These are phyloP conservation scores for Aspergillus brasiliensis DNA, from an alignment of 2,329 filamentous ascomycete species.

Conservation along the genomic window DNA sequence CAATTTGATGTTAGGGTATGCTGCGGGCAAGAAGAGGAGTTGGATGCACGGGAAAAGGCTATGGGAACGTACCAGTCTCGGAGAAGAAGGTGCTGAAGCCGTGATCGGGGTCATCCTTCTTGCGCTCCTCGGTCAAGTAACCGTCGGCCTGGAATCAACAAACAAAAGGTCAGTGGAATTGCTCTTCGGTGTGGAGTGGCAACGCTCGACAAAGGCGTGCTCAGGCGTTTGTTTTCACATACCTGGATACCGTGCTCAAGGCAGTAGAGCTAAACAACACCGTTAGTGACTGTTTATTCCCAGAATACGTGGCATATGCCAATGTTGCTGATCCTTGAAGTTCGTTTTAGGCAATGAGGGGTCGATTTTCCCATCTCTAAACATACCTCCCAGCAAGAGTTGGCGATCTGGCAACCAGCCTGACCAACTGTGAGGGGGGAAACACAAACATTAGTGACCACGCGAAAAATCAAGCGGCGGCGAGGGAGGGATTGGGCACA, in stretches of 20 bases:
- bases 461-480: slow-evolving; percentile 26
- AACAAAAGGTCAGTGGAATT: slow-evolving; percentile 23
- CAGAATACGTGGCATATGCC: slow-evolving; percentile 9
- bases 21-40: slow-evolving; percentile 13
- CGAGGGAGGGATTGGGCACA: slow-evolving; percentile 36
- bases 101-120: slow-evolving; percentile 87
- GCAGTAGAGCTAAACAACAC: slow-evolving; percentile 81
- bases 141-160: slow-evolving; percentile 76
- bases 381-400: slow-evolving; percentile 99
- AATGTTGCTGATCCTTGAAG: neutral
- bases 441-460: slow-evolving; percentile 24
- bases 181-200: neutral
- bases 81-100: slow-evolving; percentile 99
- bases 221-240: slow-evolving; percentile 42
- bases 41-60: neutral
- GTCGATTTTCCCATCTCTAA: slow-evolving; percentile 13
- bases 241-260: slow-evolving; percentile 99
- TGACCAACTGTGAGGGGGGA: slow-evolving; percentile 76
- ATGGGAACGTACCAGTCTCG: slow-evolving; percentile 77
- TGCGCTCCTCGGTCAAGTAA: slow-evolving; percentile 97
- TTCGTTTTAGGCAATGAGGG: slow-evolving; percentile 8
- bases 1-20: slow-evolving; percentile 14
- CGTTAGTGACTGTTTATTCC: slow-evolving; percentile 32
- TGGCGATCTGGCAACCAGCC: slow-evolving; percentile 99
- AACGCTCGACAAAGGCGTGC: neutral